Conservation (phyloP, 176 grass and related monocot genomes). For the Rhipidocladum racemiflorum region DNA sequence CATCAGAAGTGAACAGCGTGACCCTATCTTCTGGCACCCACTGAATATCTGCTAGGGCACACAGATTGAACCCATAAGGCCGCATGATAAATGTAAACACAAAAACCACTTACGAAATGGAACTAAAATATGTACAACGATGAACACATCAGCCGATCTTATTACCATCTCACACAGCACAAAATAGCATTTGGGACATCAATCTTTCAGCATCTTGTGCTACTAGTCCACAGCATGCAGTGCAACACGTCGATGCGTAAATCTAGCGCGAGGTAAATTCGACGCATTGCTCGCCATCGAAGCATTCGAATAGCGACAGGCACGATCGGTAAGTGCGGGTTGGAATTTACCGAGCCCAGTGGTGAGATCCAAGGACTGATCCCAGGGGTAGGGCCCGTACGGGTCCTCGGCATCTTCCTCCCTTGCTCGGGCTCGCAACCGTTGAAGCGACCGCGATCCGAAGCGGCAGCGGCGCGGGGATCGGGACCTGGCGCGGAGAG, state of each 20-base stretch:
- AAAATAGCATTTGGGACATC: not conserved
- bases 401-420: slow-evolving; percentile 61
- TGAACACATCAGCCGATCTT: not conserved
- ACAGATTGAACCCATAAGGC: slow-evolving; percentile 14
- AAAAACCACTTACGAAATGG: not conserved
- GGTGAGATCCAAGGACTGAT: slow-evolving; percentile 54
- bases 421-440: slow-evolving; percentile 45
- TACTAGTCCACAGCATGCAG: not conserved
- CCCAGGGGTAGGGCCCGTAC: slow-evolving; percentile 92
- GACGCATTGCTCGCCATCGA: not conserved
- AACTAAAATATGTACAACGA: not conserved
- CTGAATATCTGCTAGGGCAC: slow-evolving; percentile 55
- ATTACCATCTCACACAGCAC: not conserved
- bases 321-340: not conserved
- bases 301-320: not conserved
- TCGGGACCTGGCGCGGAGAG: slow-evolving; percentile 20
- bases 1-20: slow-evolving; percentile 90
- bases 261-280: not conserved
- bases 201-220: not conserved
- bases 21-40: slow-evolving; percentile 81
- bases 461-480: slow-evolving; percentile 13
- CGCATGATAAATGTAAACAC: not conserved
- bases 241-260: not conserved
- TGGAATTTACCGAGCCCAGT: slow-evolving; percentile 22
- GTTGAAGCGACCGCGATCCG: slow-evolving; percentile 13